These are phyloP conservation scores for Ophiostoma piceae DNA, from an alignment of 2,329 filamentous ascomycete species.

Conservation along the genomic window DNA sequence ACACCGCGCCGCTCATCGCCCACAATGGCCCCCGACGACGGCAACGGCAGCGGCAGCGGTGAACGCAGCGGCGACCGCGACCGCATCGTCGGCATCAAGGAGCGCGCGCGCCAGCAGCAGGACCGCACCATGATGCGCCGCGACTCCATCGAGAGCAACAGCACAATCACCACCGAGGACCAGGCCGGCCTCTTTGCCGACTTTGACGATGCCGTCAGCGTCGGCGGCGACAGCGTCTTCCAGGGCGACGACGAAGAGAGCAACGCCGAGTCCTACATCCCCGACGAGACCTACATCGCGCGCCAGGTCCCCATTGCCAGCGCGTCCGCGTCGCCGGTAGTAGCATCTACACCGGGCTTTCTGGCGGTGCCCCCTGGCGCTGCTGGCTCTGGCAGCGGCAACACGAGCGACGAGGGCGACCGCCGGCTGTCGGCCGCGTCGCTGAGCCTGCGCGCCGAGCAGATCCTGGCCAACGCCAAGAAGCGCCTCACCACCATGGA, in stretches of 20 bases:
- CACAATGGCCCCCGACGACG: conserved; percentile 39
- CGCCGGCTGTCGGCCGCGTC: conserved; percentile 42
- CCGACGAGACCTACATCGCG: conserved; percentile 39
- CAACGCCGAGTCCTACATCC: conserved; percentile 51
- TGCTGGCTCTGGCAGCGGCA: conserved; percentile 23
- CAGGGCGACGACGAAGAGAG: conserved; percentile 65
- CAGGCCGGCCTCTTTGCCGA: conserved; percentile 50
- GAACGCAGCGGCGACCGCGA: conserved; percentile 4
- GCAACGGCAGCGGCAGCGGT: conserved; percentile 8
- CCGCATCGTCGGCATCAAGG: conserved; percentile 37
- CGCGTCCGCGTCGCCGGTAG: background rate
- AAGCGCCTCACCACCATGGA: conserved; percentile 91
- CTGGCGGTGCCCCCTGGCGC: conserved; percentile 25
- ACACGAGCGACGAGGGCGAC: conserved; percentile 44
- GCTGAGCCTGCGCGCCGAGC: conserved; percentile 75
- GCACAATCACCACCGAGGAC: conserved; percentile 53
- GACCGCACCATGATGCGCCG: conserved; percentile 38
- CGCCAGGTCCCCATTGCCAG: conserved; percentile 22
- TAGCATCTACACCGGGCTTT: background rate
- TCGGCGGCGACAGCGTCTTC: conserved; percentile 60
- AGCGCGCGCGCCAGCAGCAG: conserved; percentile 36
- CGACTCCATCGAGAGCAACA: conserved; percentile 55
- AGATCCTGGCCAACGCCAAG: conserved; percentile 91
- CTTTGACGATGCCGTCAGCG: conserved; percentile 57
- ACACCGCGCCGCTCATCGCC: conserved; percentile 40